These are phyloP conservation scores for Phellinidium pouzarii DNA, from an alignment of 1,284 basidiomycete species.

Conservation along the genomic window DNA sequence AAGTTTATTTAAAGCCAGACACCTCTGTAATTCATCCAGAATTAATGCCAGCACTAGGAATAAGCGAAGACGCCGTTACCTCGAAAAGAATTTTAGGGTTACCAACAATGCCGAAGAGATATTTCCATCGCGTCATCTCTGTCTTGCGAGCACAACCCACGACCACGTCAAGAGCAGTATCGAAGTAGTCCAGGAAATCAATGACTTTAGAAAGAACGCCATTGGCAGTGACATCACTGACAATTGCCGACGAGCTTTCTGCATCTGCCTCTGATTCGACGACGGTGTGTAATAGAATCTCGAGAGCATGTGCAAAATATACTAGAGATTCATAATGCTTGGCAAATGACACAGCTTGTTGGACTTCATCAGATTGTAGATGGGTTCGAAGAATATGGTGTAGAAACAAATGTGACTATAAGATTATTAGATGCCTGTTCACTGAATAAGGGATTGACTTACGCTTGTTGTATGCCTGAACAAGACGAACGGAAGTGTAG, in stretches of 20 bases:
- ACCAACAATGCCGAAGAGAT: conserved; percentile 87
- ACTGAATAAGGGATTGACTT: conserved; percentile 27
- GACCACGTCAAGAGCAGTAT: conserved; percentile 85
- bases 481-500: conserved; percentile 83
- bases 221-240: conserved; percentile 22
- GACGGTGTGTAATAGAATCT: conserved; percentile 90
- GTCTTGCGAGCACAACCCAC: conserved; percentile 97
- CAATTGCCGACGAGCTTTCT: conserved; percentile 20
- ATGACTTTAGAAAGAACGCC: conserved; percentile 65
- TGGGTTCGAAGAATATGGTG: conserved; percentile 88
- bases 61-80: conserved; percentile 31
- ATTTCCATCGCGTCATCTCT: conserved; percentile 86
- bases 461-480: conserved; percentile 90
- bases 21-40: conserved; percentile 44
- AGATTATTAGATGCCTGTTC: not conserved
- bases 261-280: conserved; percentile 77
- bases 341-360: conserved; percentile 82
- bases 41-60: too few relatives aligned
- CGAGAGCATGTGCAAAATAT: conserved; percentile 91
- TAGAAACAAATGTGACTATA: conserved; percentile 87
- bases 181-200: conserved; percentile 93
- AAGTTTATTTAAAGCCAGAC: conserved; percentile 66
- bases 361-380: conserved; percentile 63
- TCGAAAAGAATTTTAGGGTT: conserved; percentile 89
- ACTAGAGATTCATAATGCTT: conserved; percentile 83